Evolutionary conservation across 495 filamentous ascomycete genomes (phyloP).

Genomic region (Tuber microsphaerosporum): DNA sequence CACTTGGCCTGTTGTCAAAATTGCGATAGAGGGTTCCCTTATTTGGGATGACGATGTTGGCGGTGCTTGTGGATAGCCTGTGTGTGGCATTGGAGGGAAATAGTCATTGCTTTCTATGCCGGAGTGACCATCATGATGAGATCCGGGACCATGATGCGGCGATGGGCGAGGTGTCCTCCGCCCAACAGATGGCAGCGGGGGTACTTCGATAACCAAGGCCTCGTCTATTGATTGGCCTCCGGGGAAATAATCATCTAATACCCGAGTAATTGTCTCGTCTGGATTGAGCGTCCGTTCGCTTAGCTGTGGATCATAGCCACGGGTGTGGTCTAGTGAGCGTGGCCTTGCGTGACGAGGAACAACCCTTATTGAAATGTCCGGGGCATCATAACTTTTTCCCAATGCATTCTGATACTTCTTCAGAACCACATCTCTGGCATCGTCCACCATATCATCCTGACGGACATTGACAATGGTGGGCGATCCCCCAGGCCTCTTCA

Average conservation of each 20-base stretch:
- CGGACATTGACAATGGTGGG: conserved; percentile 77
- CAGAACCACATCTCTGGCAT: conserved; percentile 85
- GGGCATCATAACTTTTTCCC: conserved; percentile 78
- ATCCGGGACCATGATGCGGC: conserved; percentile 46
- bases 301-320: conserved; percentile 44
- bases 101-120: conserved; percentile 63
- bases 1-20: conserved; percentile 69
- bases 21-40: conserved; percentile 57
- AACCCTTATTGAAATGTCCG: conserved; percentile 55
- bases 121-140: conserved; percentile 38
- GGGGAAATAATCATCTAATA: conserved; percentile 78
- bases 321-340: conserved; percentile 27
- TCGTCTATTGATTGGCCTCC: conserved; percentile 85
- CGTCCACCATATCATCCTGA: conserved; percentile 88
- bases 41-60: conserved; percentile 35
- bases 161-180: conserved; percentile 80
- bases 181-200: conserved; percentile 43
- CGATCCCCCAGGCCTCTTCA: conserved; percentile 74
- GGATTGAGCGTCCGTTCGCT: conserved; percentile 67
- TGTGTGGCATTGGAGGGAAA: conserved; percentile 73
- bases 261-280: conserved; percentile 72
- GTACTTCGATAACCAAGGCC: conserved; percentile 84
- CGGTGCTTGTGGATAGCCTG: conserved; percentile 21
- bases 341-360: conserved; percentile 29
- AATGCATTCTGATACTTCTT: conserved; percentile 89